Base-by-base conservation (phyloP, 345 rosid species). In the Excoecaria agallocha region DNA sequence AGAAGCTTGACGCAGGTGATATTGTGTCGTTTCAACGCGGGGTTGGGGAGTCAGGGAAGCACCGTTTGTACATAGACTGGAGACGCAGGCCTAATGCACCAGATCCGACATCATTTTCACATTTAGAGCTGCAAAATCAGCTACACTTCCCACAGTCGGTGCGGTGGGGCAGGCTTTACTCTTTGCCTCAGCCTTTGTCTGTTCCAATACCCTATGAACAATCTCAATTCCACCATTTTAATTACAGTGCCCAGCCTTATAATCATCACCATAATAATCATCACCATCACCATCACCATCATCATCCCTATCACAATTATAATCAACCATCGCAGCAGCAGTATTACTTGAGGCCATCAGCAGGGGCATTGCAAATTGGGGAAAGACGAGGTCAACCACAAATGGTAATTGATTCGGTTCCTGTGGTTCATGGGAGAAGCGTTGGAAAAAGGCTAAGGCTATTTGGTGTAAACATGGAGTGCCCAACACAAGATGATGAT, bases 1-100 rank as follows among this genome's bases (percentile, higher is more conserved):
- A 94, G 69, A 92, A 89, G 82, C 98, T 94, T 2, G 93, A 92
- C 35, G 96, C 98, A 7, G 98, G 98, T 2, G 98, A 94, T 77
- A 79, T 84, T 62, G 98, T 94, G 68, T 94, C 98, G 37, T 94
- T 94, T 60, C 90, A 91, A 48, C 82, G 98, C 50, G 95, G 94
- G 2, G 84, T 84, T 3, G 93, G 94, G 19, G 96, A 90, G 71
- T 68, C 75, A 39, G 85, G 83, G n/a, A 89, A 81, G 72, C 89
- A 87, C 69, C 87, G 85, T 30, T 74, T 92, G 71, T 94, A 81
- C 85, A 94, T 94, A 37, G 98, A 92, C 72, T 94, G 98, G 95
- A 84, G 90, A 89, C 87, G 91, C 74, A 67, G 97, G 77, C 88
- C 90, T 38, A 83, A 85, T 68, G 88, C 84, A 45, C 85, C 89